Percentiles rank a stretch among this genome's conserved stretches.
Evolutionary conservation across 106 monocot species (phyloP).

Genomic region (Allium fistulosum): DNA sequence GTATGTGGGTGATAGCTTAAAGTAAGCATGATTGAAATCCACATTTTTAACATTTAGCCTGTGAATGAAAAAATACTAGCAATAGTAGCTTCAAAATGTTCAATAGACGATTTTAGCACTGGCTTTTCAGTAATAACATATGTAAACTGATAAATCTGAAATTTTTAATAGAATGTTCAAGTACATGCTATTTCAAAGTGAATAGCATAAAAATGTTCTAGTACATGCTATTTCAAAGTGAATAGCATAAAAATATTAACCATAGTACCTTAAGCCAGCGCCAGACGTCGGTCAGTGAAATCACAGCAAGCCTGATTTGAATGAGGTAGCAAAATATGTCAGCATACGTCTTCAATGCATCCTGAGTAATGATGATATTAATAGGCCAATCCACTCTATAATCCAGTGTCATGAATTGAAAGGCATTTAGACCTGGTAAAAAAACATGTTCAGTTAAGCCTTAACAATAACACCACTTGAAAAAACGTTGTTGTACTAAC

Average conservation of each 20-base stretch:
- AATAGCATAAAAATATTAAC: not conserved
- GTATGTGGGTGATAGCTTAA: too few relatives aligned
- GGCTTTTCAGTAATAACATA: too few relatives aligned
- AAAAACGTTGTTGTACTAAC: not conserved
- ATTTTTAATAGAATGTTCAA: not conserved
- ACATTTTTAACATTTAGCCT: too few relatives aligned
- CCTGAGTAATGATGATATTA: conserved; percentile 56
- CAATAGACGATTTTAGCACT: too few relatives aligned
- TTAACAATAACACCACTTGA: too few relatives aligned
- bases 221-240: not conserved
- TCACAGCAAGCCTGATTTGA: conserved; percentile 62
- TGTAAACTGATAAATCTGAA: too few relatives aligned
- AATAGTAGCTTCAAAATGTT: too few relatives aligned
- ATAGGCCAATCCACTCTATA: conserved; percentile 91
- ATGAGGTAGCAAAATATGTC: conserved; percentile 75
- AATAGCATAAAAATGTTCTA: too few relatives aligned
- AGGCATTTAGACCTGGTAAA: conserved; percentile 42
- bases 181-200: not conserved
- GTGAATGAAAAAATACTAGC: too few relatives aligned
- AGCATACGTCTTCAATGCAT: conserved; percentile 71
- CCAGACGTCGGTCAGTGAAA: conserved; percentile 58
- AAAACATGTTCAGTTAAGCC: not conserved
- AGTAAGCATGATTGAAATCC: too few relatives aligned
- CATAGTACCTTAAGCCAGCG: conserved; percentile 33
- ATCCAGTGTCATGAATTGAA: conserved; percentile 64